Conservation (phyloP, 441 rosid genomes). For the Dalechampia spathulata region DNA sequence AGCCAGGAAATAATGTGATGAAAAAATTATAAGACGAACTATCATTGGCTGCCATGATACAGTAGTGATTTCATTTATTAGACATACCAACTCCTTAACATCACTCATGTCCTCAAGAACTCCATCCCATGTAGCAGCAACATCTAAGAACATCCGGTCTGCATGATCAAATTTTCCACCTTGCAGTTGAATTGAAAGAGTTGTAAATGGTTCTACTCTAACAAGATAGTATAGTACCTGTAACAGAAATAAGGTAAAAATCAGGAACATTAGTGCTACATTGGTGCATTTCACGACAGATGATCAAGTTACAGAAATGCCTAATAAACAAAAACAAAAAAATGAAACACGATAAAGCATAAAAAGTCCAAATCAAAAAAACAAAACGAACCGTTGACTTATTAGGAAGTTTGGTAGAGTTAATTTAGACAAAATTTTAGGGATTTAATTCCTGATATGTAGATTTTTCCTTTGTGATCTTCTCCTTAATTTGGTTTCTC, state of each 20-base stretch:
- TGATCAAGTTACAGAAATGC: not conserved
- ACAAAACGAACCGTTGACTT: not conserved
- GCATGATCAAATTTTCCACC: slow-evolving; percentile 99
- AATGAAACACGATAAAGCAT: not conserved
- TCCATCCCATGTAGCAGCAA: slow-evolving; percentile 96
- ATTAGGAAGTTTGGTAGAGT: too few species aligned
- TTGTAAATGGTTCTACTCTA: slow-evolving; percentile 96
- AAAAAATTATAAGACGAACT: slow-evolving; percentile 11
- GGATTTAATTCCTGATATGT: too few species aligned
- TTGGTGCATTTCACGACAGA: not conserved
- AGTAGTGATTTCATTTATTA: slow-evolving; percentile 13
- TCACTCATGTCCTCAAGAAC: slow-evolving; percentile 99
- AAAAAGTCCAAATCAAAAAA: not conserved
- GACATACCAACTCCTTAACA: slow-evolving; percentile 93
- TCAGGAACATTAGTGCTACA: slow-evolving; percentile 14
- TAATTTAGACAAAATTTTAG: too few species aligned
- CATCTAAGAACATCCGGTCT: slow-evolving; percentile 93
- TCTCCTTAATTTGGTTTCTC: too few species aligned
- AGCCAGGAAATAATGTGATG: slow-evolving; percentile 4
- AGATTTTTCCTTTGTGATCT: too few species aligned
- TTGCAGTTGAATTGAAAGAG: slow-evolving; percentile 97
- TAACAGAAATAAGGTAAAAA: slow-evolving; percentile 19
- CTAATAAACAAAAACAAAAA: not conserved
- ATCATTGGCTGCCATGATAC: not conserved
- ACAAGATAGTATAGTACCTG: slow-evolving; percentile 97